Base-by-base conservation (phyloP, 495 filamentous ascomycete genomes). In the Endocarpon pusillum region DNA sequence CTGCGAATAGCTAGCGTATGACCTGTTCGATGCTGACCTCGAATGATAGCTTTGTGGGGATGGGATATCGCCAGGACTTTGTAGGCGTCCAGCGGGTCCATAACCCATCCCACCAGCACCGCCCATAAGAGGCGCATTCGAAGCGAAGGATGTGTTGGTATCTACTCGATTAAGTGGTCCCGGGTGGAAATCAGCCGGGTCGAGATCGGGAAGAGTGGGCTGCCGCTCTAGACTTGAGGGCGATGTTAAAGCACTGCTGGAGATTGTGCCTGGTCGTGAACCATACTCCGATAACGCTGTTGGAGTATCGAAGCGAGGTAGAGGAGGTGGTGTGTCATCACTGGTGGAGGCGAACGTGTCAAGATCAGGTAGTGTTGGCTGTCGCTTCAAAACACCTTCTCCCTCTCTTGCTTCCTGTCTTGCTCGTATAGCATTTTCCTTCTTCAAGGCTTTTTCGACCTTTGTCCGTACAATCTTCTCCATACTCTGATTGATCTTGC, bases 401-500 rank as follows among this genome's bases (percentile, higher is more conserved):
- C 67, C 68, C 22, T 49, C 61, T 38, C 69, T 20, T 60, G 71
- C 51, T 61, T 70, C 37, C 58, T 59, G 39, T 74, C 68, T 32
- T 69, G 71, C 49, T 59, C 65, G 35, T 51, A 69, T 42, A 54
- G 62, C 47, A 52, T 71, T 67, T 15, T 87, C 79, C 39, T 83
- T 81, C 21, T 71, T 73, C 29, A 96, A 50, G 0, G 83, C 87
- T 53, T 84, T 87, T 49, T 81, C 78, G 44, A 91, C 75, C 54
- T 86, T 94, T 39, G 58, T 62, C 11, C 66, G 62, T 3, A 94
- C 84, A 41, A 97, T 89, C 33, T 72, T 66, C 37, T 71, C 75
- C 41, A 97, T 60, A 35, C 84, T 65, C 27, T 63, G 72, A 47
- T 91, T 84, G 49, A 93, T 73, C 58, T 94, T 93, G 11, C 84